Percentiles rank a stretch among this genome's conserved stretches.
Evolutionary conservation across 192 early-diverging fungal genomes (phyloP).

Genomic region (Podila epigama): DNA sequence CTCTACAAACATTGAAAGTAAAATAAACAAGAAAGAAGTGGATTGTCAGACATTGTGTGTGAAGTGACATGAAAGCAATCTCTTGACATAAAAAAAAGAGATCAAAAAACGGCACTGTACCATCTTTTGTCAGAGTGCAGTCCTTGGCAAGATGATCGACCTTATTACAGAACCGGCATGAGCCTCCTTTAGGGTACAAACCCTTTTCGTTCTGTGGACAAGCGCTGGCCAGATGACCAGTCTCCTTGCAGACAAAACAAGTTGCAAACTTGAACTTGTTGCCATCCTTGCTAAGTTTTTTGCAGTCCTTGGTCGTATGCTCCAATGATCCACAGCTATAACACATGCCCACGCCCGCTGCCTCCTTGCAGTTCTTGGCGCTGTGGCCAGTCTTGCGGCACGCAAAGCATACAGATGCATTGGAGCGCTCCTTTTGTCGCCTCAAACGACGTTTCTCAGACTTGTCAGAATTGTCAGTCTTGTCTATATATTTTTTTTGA

Average conservation of each 20-base stretch:
- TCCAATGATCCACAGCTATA: conserved; percentile 89
- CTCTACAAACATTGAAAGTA: too few relatives aligned
- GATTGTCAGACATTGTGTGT: neutral
- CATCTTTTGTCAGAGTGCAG: conserved; percentile 73
- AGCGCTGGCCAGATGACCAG: conserved; percentile 81
- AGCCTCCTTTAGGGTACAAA: conserved; percentile 89
- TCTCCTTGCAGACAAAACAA: conserved; percentile 88
- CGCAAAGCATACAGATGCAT: conserved; percentile 73
- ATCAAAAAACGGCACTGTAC: conserved; percentile 6
- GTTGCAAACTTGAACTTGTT: conserved; percentile 77
- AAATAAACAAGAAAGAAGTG: neutral
- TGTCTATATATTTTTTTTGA: conserved; percentile 4
- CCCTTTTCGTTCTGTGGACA: conserved; percentile 92
- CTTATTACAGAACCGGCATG: conserved; percentile 88
- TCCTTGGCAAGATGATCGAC: conserved; percentile 86
- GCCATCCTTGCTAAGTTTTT: conserved; percentile 58
- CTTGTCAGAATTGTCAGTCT: conserved; percentile 16
- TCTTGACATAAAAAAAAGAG: neutral
- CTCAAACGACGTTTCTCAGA: conserved; percentile 42
- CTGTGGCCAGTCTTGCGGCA: conserved; percentile 88
- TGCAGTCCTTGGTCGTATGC: conserved; percentile 84
- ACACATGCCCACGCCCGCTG: conserved; percentile 72
- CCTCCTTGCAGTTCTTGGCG: conserved; percentile 81
- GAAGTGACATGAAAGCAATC: neutral
- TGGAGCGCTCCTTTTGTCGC: conserved; percentile 40